Evolutionary conservation across 306 rosid genomes (phyloP), one percentile per base, ranked within the genome.

Genomic region (Pyrus bretschneideri): DNA sequence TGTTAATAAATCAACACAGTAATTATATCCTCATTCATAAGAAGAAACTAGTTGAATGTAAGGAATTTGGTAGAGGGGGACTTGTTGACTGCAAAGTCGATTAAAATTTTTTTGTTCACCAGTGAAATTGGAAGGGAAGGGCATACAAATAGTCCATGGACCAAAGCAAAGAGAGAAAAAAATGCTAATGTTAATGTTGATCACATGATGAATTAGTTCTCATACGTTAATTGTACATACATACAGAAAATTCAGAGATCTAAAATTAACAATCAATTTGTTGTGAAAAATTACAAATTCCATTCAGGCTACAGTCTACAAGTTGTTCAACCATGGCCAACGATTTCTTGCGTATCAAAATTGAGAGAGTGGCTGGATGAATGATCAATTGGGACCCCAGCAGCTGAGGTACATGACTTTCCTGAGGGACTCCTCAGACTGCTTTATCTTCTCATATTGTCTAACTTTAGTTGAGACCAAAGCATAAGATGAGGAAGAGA

Each of bases 401-500:
- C 71, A 73, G 63, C 91, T 88, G 81, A 88, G 82, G 74, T 84
- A 91, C 93, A 91, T 86, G 69, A 92, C 89, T 0, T 74, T 87
- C 75, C 90, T 87, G 0, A 89, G 78, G 65, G 98, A 86, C 49
- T 91, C 98, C 79, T 93, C 98, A 27, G 90, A 83, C 18, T 81
- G 79, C 73, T 82, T 90, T 40, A 62, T 45, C 38, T 84, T 65
- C 35, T 85, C 90, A 18, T 89, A 89, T 14, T 49, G 54, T 71
- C 89, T 81, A 11, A 76, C 5, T n/a, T 76, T 74, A 9, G 64
- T n/a, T 3, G 88, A 78, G 55, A 78, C n/a, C 69, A 67, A 63
- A 5, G 88, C 65, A 69, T 83, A 83, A 38, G 89, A 40, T 35
- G 80, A 71, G n/a, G 85, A 38, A 73, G 86, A 46, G 52, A 79